Evolutionary conservation across 768 basidiomycete genomes (phyloP), one percentile per base, ranked within the genome.

Genomic region (Candolleomyces eurysporus): DNA sequence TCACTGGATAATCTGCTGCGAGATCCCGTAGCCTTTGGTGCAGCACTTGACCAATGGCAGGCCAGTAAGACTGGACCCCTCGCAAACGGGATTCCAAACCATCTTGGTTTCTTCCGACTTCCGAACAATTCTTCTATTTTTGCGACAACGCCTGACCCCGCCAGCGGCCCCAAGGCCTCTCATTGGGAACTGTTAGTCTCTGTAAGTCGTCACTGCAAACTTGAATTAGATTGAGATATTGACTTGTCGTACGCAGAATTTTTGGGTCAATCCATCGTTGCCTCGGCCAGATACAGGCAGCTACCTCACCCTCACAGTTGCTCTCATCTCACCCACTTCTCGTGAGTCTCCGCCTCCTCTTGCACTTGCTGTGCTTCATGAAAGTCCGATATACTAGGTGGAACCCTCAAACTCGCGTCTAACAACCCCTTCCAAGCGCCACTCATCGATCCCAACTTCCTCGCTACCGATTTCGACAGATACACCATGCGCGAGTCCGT

Each of bases 381-480:
- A 46, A 14, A 9, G 45, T 46, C 7, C 14, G 5, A 7, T n/a
- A 46, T 22, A 40, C 64, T 13, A 62, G 61, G 56, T 14, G 71
- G 71, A 9, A 60, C 63, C 22, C 59, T 73, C 16, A 66, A 60
- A 16, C 36, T 71, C 11, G 58, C 54, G 8, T 63, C 65, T 40
- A 62, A 56, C 6, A 63, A 71, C 48, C 70, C 70, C 5, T 71
- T 73, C 60, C 66, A 63, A 32, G 22, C 52, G 2, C 70, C 71
- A 3, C 42, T 68, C 22, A 70, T 73, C 50, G 61, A 73, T 57
- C 79, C 81, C 5, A 76, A 76, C 51, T 77, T 82, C 72, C 73
- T 80, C 30, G 65, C 58, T 50, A 65, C 66, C 30, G 61, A 63
- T 1, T 68, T 69, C 43, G 75, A 75, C 62, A 63, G 64, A 36